Conservation (phyloP, 139 green algal species). For the Haematococcus sp. region DNA sequence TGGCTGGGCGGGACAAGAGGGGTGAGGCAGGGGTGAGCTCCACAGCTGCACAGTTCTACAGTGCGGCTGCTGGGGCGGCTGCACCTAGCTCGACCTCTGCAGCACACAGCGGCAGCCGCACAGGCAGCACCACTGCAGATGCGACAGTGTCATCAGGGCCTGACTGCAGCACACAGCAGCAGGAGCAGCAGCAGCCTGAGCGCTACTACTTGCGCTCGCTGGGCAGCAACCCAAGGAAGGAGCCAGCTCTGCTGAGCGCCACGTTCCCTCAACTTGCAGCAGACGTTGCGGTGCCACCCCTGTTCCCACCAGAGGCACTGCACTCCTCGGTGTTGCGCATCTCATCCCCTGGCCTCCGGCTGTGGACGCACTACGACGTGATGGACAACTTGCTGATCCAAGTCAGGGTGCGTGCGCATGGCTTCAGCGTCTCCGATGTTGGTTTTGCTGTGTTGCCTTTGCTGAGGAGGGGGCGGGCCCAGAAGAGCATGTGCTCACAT, state of each 20-base stretch:
- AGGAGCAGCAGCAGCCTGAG: conserved; percentile 7
- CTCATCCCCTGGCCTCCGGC: conserved; percentile 25
- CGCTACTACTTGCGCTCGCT: conserved; percentile 57
- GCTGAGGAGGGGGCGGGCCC: too few species aligned
- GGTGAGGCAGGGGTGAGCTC: too few species aligned
- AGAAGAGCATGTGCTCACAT: too few species aligned
- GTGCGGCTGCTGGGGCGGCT: too few species aligned
- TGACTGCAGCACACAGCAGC: background rate
- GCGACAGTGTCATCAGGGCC: background rate
- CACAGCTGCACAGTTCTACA: too few species aligned
- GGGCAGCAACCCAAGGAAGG: conserved; percentile 53
- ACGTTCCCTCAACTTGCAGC: conserved; percentile 47
- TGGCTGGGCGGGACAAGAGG: too few species aligned
- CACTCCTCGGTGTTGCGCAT: conserved; percentile 48
- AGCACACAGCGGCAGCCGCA: background rate
- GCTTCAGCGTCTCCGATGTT: too few species aligned
- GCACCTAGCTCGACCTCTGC: too few species aligned
- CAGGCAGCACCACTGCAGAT: background rate
- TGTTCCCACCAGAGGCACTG: conserved; percentile 15
- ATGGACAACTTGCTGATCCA: conserved; percentile 67
- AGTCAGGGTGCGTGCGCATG: conserved; percentile 17
- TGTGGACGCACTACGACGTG: conserved; percentile 70
- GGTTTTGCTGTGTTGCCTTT: too few species aligned
- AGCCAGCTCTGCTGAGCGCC: conserved; percentile 12
- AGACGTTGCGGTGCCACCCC: conserved; percentile 27